Conservation (phyloP, 306 rosid genomes). For the Potentilla sterilis region DNA sequence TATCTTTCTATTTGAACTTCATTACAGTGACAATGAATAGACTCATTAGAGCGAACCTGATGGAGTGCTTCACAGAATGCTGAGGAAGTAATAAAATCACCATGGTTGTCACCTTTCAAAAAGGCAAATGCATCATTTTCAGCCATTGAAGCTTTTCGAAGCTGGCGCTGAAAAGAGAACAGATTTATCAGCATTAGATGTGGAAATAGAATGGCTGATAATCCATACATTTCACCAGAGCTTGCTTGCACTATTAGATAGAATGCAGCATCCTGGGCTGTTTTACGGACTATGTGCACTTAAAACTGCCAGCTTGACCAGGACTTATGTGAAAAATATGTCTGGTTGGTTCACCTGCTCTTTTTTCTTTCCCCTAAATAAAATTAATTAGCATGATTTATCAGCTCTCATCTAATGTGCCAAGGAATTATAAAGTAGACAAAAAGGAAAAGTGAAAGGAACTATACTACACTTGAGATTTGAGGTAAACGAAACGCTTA, state of each 20-base stretch:
- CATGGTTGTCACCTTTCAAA: conserved; percentile 63
- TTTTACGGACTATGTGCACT: not conserved
- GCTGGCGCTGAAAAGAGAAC: conserved; percentile 52
- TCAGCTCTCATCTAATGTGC: too few relatives aligned
- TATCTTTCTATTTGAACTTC: not conserved
- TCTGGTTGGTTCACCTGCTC: too few relatives aligned
- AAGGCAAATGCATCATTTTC: conserved; percentile 78
- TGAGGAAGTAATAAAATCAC: conserved; percentile 54
- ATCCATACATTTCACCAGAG: not conserved
- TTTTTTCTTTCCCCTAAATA: too few relatives aligned
- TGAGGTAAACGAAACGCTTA: too few relatives aligned
- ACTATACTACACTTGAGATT: too few relatives aligned
- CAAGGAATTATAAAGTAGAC: too few relatives aligned
- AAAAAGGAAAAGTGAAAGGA: too few relatives aligned
- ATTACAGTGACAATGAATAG: not conserved
- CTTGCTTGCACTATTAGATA: not conserved
- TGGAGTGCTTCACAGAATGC: conserved; percentile 71
- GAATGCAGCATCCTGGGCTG: not conserved
- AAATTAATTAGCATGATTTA: too few relatives aligned
- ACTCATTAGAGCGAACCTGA: conserved; percentile 43
- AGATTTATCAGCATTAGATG: conserved; percentile 3
- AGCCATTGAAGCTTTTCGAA: conserved; percentile 72
- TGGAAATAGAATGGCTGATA: not conserved
- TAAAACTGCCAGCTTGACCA: too few relatives aligned
- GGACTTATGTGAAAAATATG: too few relatives aligned